These are phyloP conservation scores for Metarhizium robertsii DNA, from an alignment of 2,329 filamentous ascomycete genomes.

Conservation along the genomic window DNA sequence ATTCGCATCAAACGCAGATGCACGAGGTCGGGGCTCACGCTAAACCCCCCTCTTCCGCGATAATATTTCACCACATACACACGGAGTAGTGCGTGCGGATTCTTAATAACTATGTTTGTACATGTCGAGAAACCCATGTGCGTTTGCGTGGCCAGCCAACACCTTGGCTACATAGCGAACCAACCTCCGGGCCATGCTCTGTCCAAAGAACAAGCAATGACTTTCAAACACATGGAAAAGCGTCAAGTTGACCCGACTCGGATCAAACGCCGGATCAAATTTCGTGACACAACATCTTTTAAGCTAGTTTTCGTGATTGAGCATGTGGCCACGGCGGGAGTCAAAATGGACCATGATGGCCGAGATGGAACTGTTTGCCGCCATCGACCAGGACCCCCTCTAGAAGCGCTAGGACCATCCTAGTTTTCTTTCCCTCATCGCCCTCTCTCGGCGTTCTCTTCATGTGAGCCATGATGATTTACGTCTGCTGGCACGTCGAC, in stretches of 20 bases:
- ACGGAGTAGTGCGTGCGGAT: too few species aligned
- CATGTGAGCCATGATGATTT: background rate
- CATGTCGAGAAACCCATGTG: too few species aligned
- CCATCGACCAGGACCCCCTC: too few species aligned
- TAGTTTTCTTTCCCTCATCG: background rate
- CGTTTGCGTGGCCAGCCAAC: too few species aligned
- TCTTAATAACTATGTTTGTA: too few species aligned
- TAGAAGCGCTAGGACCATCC: background rate
- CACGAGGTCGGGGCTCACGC: background rate
- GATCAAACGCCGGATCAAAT: background rate
- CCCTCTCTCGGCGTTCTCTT: background rate
- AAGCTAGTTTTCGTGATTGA: background rate
- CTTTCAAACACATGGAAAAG: background rate
- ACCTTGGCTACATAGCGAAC: too few species aligned
- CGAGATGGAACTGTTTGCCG: too few species aligned
- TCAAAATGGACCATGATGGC: background rate
- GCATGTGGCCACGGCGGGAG: background rate
- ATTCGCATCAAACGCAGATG: background rate
- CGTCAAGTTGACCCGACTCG: background rate
- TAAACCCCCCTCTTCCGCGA: background rate
- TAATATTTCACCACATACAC: background rate
- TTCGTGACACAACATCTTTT: background rate
- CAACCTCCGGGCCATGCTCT: background rate
- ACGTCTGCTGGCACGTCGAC: background rate
- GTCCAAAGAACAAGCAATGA: background rate